Evolutionary conservation across 1,284 basidiomycete genomes (phyloP).

Genomic region (Trametes sp.): DNA sequence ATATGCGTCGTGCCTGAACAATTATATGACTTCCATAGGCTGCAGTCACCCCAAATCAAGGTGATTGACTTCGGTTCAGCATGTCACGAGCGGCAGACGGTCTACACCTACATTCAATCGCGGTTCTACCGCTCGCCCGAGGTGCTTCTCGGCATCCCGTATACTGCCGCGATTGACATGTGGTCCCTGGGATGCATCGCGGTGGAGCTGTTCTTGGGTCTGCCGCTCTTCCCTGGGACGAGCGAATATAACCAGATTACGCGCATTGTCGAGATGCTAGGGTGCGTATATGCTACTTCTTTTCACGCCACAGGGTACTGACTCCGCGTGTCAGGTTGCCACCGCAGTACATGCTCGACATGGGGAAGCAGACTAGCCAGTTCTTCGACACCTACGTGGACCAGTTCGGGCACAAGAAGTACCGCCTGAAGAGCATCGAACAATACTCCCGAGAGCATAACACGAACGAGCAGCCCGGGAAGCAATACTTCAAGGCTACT

Average conservation of each 20-base stretch:
- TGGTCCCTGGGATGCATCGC: conserved; percentile 97
- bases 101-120: conserved; percentile 99
- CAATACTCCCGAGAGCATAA: conserved; percentile 97
- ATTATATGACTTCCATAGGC: conserved; percentile 51
- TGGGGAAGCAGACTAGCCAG: conserved; percentile 93
- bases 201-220: conserved; percentile 95
- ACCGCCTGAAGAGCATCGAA: conserved; percentile 90
- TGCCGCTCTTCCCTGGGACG: conserved; percentile 97
- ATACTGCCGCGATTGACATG: conserved; percentile 95
- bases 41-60: conserved; percentile 98
- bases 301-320: conserved; percentile 8
- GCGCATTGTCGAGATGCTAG: conserved; percentile 97
- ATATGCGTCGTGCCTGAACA: conserved; percentile 3
- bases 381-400: conserved; percentile 92
- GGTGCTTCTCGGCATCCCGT: conserved; percentile 94
- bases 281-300: conserved; percentile 59
- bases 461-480: conserved; percentile 95
- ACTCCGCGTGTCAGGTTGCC: conserved; percentile 65
- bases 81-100: conserved; percentile 98
- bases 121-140: conserved; percentile 99
- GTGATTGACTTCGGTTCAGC: conserved; percentile 99
- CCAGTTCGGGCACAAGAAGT: conserved; percentile 87
- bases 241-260: conserved; percentile 99
- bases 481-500: conserved; percentile 98
- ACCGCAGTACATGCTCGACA: conserved; percentile 93